A percentile compares a stretch with the other conserved stretches of the same genome.
Evolutionary conservation across 1,139 yeast genomes (phyloP).

Genomic region (Geotrichum histeridarum): DNA sequence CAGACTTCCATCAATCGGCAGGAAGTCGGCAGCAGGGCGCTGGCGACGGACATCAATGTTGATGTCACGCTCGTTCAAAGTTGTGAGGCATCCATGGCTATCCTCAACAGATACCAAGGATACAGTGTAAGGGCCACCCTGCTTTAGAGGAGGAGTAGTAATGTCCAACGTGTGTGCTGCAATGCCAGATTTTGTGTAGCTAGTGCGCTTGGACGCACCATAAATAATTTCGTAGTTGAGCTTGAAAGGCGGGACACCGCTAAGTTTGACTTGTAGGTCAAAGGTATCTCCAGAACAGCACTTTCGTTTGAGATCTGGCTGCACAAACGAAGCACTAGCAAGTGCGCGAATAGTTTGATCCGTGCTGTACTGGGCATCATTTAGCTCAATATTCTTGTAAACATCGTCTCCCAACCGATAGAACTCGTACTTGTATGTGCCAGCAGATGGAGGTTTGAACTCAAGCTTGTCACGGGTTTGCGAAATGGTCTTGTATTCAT

Average conservation of each 20-base stretch:
- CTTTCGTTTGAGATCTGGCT: slow-evolving; percentile 26
- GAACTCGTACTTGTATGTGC: slow-evolving; percentile 71
- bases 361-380: slow-evolving; percentile 20
- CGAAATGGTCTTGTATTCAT: slow-evolving; percentile 22
- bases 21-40: slow-evolving; percentile 54
- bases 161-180: slow-evolving; percentile 41
- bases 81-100: slow-evolving; percentile 67
- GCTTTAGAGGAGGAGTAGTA: slow-evolving; percentile 48
- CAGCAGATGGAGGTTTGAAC: slow-evolving; percentile 76
- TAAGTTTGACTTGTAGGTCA: slow-evolving; percentile 53
- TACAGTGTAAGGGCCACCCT: slow-evolving; percentile 69
- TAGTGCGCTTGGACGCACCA: slow-evolving; percentile 44
- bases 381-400: slow-evolving; percentile 34
- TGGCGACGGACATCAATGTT: slow-evolving; percentile 60
- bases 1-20: slow-evolving; percentile 37
- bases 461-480: slow-evolving; percentile 49
- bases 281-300: slow-evolving; percentile 47
- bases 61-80: slow-evolving; percentile 55
- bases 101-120: slow-evolving; percentile 64
- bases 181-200: slow-evolving; percentile 45
- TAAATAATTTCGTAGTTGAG: slow-evolving; percentile 64
- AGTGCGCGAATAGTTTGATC: slow-evolving; percentile 37
- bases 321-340: slow-evolving; percentile 38
- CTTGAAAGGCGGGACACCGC: slow-evolving; percentile 75
- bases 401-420: slow-evolving; percentile 39